phyloP scores from a whole-genome alignment of 73 alveolate genomes.

The Symbiodinium pilosum region DNA sequence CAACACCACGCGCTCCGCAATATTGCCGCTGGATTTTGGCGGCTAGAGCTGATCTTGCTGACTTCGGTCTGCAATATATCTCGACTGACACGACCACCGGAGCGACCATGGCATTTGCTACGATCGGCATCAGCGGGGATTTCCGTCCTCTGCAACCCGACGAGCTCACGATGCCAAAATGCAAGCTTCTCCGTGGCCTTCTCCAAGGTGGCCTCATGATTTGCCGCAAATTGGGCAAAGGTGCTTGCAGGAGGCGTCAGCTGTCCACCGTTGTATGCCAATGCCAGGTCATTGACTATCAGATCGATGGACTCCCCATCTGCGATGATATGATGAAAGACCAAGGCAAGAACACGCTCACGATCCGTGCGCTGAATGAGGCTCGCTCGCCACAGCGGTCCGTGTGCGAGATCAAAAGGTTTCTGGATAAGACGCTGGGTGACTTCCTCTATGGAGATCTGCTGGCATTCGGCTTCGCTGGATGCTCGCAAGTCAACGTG shows the following conservation, averaged over 20 bases:
- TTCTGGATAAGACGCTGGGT: background rate
- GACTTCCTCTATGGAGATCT: too few species aligned
- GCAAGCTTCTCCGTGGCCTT: background rate
- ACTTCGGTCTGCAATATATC: background rate
- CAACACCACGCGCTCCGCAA: background rate
- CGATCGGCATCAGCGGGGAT: too few species aligned
- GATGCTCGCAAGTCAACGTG: too few species aligned
- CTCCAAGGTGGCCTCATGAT: background rate
- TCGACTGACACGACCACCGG: background rate
- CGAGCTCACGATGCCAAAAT: background rate
- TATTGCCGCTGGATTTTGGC: background rate
- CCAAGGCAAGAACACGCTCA: background rate
- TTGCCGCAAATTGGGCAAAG: background rate
- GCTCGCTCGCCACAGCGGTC: conserved; percentile 9
- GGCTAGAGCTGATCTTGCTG: too few species aligned
- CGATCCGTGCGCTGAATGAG: background rate
- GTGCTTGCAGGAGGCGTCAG: background rate
- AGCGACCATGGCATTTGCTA: background rate
- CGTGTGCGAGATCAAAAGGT: background rate
- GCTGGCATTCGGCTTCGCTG: too few species aligned
- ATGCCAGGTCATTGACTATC: background rate
- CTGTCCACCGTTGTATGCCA: background rate
- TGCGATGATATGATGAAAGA: background rate
- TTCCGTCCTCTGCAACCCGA: background rate
- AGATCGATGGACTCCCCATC: conserved; percentile 31